These are phyloP conservation scores for Alliaria petiolata DNA, from an alignment of 345 rosid species.

Conservation along the genomic window DNA sequence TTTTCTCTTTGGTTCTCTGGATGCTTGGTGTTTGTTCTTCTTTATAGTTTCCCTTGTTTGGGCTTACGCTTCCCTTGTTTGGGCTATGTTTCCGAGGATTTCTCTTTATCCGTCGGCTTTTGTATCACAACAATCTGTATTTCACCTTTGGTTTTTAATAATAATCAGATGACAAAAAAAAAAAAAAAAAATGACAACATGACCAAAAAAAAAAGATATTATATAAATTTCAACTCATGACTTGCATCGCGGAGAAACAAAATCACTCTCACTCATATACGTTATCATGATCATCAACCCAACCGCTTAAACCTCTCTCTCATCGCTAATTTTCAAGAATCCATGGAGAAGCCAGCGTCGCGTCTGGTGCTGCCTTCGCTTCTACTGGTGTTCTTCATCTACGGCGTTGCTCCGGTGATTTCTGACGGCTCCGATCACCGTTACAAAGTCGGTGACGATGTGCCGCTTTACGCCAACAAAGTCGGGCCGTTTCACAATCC, in stretches of 20 bases:
- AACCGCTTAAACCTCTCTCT: slow-evolving; percentile 17
- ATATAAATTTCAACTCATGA: background rate
- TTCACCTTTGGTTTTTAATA: too few relatives aligned
- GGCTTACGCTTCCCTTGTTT: too few relatives aligned
- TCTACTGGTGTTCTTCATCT: background rate
- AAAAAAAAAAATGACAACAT: background rate
- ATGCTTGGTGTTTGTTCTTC: too few relatives aligned
- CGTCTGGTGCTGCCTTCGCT: background rate
- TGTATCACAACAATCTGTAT: too few relatives aligned
- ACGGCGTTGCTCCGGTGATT: slow-evolving; percentile 18
- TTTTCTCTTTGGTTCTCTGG: too few relatives aligned
- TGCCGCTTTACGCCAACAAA: slow-evolving; percentile 62
- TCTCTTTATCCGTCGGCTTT: too few relatives aligned
- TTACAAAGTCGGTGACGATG: slow-evolving; percentile 48
- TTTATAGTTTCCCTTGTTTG: too few relatives aligned
- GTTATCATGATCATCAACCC: background rate
- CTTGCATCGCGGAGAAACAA: slow-evolving; percentile 11
- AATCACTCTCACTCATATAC: background rate
- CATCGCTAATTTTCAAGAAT: background rate
- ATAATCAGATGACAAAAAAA: too few relatives aligned
- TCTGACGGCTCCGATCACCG: slow-evolving; percentile 58
- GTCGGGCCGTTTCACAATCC: slow-evolving; percentile 73
- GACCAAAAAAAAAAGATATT: too few relatives aligned
- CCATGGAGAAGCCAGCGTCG: slow-evolving; percentile 2
- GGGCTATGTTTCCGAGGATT: too few relatives aligned